Conservation (phyloP, 2,329 filamentous ascomycete genomes). For the Trichoderma guizhouense region DNA sequence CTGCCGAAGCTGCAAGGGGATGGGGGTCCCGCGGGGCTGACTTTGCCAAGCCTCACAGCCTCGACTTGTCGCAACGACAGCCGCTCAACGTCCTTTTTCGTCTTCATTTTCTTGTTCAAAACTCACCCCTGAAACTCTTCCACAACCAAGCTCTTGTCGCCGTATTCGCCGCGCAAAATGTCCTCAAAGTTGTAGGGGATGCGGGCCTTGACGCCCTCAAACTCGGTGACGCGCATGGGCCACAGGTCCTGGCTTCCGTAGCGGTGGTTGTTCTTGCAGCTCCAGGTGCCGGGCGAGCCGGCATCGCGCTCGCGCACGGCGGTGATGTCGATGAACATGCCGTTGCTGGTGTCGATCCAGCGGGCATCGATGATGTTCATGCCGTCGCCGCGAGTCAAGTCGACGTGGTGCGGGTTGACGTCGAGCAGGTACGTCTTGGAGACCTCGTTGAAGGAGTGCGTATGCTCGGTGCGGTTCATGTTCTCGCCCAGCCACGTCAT, state of each 20-base stretch:
- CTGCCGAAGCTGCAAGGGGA: neutral
- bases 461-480: constrained; percentile 66
- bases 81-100: neutral
- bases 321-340: constrained; percentile 82
- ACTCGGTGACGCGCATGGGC: constrained; percentile 69
- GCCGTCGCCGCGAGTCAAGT: constrained; percentile 62
- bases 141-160: constrained; percentile 54
- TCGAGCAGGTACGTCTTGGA: constrained; percentile 65
- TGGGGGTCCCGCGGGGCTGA: neutral
- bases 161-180: constrained; percentile 64
- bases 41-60: neutral
- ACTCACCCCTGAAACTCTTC: constrained; percentile 62
- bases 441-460: constrained; percentile 41
- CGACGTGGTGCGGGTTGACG: constrained; percentile 67
- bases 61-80: neutral
- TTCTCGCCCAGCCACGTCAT: constrained; percentile 61
- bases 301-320: constrained; percentile 66
- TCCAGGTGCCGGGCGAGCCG: constrained; percentile 62
- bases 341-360: constrained; percentile 74
- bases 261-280: constrained; percentile 75
- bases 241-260: constrained; percentile 71
- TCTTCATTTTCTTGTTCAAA: constrained; percentile 28
- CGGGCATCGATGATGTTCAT: constrained; percentile 79
- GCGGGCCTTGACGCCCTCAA: constrained; percentile 68
- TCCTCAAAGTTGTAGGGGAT: constrained; percentile 68